These are phyloP conservation scores for Amanita molliuscula DNA, from an alignment of 768 basidiomycete genomes.

Conservation along the genomic window DNA sequence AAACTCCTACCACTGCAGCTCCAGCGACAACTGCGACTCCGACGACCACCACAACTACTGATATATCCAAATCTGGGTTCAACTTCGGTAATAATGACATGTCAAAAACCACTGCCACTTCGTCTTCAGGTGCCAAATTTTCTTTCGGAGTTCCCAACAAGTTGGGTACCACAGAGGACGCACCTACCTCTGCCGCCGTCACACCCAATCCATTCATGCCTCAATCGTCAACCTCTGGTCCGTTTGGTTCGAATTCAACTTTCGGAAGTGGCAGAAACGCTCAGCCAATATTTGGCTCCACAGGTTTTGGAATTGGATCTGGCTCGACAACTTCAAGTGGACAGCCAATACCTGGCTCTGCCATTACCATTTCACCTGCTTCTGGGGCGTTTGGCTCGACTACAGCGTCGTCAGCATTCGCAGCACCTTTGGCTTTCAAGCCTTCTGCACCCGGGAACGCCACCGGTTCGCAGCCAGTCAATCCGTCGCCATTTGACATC, in stretches of 20 bases:
- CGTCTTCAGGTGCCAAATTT: not conserved
- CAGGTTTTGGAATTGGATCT: not conserved
- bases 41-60: constrained; percentile 1
- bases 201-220: constrained; percentile 4
- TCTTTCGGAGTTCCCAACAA: constrained; percentile 8
- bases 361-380: constrained; percentile 1
- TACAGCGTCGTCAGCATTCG: not conserved
- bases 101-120: not conserved
- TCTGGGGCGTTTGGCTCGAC: not conserved
- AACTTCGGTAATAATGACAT: constrained; percentile 1
- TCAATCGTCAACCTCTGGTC: not conserved
- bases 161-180: constrained; percentile 1
- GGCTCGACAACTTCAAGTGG: not conserved
- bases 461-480: not conserved
- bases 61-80: constrained; percentile 10
- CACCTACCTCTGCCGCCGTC: not conserved
- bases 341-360: not conserved
- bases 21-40: not conserved
- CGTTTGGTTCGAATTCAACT: not conserved
- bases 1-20: not conserved
- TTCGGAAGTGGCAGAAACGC: not conserved
- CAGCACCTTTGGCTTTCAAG: not conserved
- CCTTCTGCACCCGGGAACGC: not conserved
- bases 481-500: not conserved
- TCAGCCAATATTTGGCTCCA: not conserved